Percentiles rank a stretch among this genome's conserved stretches.
phyloP scores from a whole-genome alignment of 2,329 filamentous ascomycete species.

The Botryosphaeria agaves region DNA sequence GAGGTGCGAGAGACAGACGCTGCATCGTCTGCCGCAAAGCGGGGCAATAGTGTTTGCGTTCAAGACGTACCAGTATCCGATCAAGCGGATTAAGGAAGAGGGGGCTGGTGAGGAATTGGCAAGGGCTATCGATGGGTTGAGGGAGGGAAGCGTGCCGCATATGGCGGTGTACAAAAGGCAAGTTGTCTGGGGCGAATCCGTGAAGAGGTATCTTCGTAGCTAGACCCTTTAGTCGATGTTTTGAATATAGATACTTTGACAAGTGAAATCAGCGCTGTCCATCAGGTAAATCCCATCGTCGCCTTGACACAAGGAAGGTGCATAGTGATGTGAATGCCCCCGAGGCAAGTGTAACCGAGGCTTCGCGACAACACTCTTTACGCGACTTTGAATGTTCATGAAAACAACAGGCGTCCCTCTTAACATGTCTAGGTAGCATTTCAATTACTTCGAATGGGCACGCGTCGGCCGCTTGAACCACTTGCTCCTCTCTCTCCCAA shows the following conservation, averaged over 20 bases:
- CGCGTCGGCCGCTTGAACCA: constrained; percentile 11
- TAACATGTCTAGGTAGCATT: too few species aligned
- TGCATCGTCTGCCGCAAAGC: constrained; percentile 38
- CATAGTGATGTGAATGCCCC: too few species aligned
- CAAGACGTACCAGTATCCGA: constrained; percentile 43
- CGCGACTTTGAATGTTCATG: too few species aligned
- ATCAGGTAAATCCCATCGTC: too few species aligned
- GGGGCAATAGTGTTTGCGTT: constrained; percentile 41
- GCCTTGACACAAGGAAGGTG: too few species aligned
- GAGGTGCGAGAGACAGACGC: constrained; percentile 41
- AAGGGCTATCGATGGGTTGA: constrained; percentile 41
- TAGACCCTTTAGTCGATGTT: too few species aligned
- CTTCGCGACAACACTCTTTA: too few species aligned
- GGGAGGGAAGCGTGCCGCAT: constrained; percentile 35
- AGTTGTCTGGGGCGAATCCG: constrained; percentile 37
- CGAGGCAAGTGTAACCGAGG: too few species aligned
- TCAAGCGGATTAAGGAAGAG: constrained; percentile 37
- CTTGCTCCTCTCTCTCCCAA: constrained; percentile 14
- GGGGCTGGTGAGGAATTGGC: constrained; percentile 36
- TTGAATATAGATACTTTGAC: too few species aligned
- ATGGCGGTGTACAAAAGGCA: constrained; percentile 43
- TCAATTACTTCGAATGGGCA: constrained; percentile 12
- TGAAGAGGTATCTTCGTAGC: constrained; percentile 31
- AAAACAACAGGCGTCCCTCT: too few species aligned
- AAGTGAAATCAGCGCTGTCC: too few species aligned